Evolutionary conservation across 176 grass and related monocot genomes (phyloP), one percentile per base, ranked within the genome.

Genomic region (Thalia dealbata): DNA sequence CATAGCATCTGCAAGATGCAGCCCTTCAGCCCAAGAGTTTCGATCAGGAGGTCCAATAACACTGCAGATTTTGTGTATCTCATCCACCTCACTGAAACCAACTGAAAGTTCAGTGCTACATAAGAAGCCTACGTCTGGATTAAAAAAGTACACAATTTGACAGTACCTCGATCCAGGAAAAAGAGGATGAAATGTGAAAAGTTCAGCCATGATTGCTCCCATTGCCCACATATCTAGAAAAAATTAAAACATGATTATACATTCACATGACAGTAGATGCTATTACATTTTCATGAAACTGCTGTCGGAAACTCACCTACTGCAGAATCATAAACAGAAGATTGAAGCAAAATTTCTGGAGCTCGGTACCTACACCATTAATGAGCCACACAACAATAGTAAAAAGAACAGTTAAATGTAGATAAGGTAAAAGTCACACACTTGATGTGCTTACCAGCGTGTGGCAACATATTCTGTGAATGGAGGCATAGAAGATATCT

Each of bases 391-490:
- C 43, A 73, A 19, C 18, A 10, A 23, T 26, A 60, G n/a, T n/a
- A n/a, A n/a, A 45, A 18, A 43, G 59, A 25, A 11, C 50, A 78
- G 7, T 3, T 27, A 24, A 14, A 48, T 22, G 52, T 67, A 45
- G 51, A 48, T 75, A 15, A 15, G n/a, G n/a, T 14, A 18, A 18
- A 13, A 54, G 2, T 6, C 15, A 2, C 9, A 54, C 2, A 18
- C 15, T 54, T 54, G 51, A 54, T n/a, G n/a, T n/a, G n/a, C 16
- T 14, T 75, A 99, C 95, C 95, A 99, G 65, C 95, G 95, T 67
- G 95, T 99, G 41, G 95, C 92, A 18, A 99, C 95, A 58, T 99
- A 99, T 93, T 99, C 95, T 58, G 95, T 99, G 73, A 93, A 99
- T 1, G 95, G 95, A 69, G 95, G 90, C 78, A 83, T 79, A 64